Conservation (phyloP, 371 early-diverging fungal species). For the Mortierella sp. region DNA sequence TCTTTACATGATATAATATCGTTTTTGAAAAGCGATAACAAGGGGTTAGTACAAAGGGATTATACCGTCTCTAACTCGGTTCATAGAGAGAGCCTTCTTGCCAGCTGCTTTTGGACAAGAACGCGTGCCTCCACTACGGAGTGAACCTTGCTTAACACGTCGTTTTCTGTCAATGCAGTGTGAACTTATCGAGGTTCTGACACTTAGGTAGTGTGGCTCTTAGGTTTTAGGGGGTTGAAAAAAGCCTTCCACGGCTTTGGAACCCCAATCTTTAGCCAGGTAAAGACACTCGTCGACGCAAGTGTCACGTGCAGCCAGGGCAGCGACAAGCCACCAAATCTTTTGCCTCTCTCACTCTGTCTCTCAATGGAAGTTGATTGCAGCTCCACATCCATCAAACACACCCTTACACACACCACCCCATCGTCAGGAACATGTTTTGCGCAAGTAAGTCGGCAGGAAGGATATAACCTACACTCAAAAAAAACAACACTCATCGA, state of each 20-base stretch:
- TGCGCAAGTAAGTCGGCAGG: conserved; percentile 65
- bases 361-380: not conserved
- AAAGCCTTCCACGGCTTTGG: too few species aligned
- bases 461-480: not conserved
- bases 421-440: conserved; percentile 61
- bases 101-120: too few species aligned
- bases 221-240: too few species aligned
- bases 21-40: not conserved
- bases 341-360: not conserved
- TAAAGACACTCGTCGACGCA: too few species aligned
- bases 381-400: conserved; percentile 8
- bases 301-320: too few species aligned
- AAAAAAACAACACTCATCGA: not conserved
- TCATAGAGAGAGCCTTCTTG: too few species aligned
- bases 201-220: too few species aligned
- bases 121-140: too few species aligned
- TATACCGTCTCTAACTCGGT: not conserved
- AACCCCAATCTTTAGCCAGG: too few species aligned
- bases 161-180: too few species aligned
- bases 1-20: not conserved
- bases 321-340: not conserved
- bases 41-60: conserved; percentile 2
- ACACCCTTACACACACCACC: conserved; percentile 5
- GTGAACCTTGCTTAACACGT: too few species aligned
- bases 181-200: too few species aligned